Conservation (phyloP, 2,329 filamentous ascomycete genomes). For the Trichoderma sp. region DNA sequence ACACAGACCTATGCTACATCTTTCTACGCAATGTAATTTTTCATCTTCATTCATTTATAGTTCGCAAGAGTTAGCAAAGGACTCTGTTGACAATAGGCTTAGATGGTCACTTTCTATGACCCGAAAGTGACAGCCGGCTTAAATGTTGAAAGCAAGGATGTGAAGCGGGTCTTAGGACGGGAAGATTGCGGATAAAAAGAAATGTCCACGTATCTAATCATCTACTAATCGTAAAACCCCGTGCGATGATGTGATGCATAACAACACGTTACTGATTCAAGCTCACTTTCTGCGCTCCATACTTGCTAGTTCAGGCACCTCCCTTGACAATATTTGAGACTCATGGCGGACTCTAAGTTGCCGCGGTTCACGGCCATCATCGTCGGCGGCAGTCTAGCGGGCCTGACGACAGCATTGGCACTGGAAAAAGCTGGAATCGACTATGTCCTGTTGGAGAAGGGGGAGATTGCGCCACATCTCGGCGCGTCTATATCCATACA, state of each 20-base stretch:
- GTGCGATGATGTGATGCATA: neutral
- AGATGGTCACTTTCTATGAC: neutral
- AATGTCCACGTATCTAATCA: neutral
- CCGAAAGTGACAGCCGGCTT: neutral
- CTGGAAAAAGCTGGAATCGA: constrained; percentile 36
- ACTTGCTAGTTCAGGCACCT: neutral
- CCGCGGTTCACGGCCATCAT: constrained; percentile 32
- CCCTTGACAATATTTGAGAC: neutral
- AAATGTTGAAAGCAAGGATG: neutral
- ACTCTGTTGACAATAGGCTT: neutral
- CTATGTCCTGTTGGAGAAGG: constrained; percentile 35
- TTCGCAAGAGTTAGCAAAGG: neutral
- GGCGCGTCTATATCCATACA: constrained; percentile 39
- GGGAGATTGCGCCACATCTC: constrained; percentile 34
- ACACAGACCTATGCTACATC: neutral
- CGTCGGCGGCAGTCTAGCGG: constrained; percentile 41
- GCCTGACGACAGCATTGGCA: constrained; percentile 34
- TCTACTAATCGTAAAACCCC: neutral
- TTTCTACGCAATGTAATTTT: neutral
- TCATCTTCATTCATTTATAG: neutral
- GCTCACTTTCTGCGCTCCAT: neutral
- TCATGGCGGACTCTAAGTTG: neutral
- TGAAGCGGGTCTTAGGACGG: neutral
- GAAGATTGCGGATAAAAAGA: neutral
- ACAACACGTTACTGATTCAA: neutral